Evolutionary conservation across 2,329 filamentous ascomycete species (phyloP).

Genomic region (Cercospora sp.): DNA sequence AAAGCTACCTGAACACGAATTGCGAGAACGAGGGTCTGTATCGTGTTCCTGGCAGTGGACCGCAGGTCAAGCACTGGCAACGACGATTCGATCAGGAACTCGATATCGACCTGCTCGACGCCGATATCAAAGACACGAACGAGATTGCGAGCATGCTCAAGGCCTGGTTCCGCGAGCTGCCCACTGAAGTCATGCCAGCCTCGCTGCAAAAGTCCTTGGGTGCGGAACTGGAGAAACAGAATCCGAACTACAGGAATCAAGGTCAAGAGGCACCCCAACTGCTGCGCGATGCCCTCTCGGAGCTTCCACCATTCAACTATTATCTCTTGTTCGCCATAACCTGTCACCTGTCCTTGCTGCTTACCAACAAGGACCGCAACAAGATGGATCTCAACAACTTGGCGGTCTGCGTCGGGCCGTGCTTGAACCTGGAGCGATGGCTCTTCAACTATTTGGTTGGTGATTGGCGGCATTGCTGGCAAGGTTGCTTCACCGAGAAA

Average conservation of each 20-base stretch:
- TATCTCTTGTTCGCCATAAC: constrained; percentile 97
- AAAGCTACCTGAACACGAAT: constrained; percentile 84
- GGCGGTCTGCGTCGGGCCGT: constrained; percentile 95
- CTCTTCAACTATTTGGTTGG: constrained; percentile 94
- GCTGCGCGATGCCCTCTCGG: constrained; percentile 87
- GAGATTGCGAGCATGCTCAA: constrained; percentile 96
- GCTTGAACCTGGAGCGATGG: constrained; percentile 92
- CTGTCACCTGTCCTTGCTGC: constrained; percentile 86
- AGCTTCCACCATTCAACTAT: constrained; percentile 94
- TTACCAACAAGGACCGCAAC: constrained; percentile 91
- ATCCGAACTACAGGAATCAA: constrained; percentile 66
- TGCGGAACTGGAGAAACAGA: constrained; percentile 77
- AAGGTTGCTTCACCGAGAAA: constrained; percentile 88
- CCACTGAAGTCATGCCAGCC: constrained; percentile 90
- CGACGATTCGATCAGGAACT: constrained; percentile 77
- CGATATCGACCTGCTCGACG: constrained; percentile 87
- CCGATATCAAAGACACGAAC: constrained; percentile 91
- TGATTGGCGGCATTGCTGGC: constrained; percentile 96
- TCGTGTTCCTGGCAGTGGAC: constrained; percentile 84
- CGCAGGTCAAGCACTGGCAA: constrained; percentile 91
- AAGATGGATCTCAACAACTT: constrained; percentile 97
- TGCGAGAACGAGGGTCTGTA: constrained; percentile 94
- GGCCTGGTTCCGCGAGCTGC: constrained; percentile 91
- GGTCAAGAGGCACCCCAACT: constrained; percentile 68
- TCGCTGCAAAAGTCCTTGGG: constrained; percentile 76